Evolutionary conservation across 23 red algal species (phyloP).

Genomic region (Gracilaria vermiculophylla): DNA sequence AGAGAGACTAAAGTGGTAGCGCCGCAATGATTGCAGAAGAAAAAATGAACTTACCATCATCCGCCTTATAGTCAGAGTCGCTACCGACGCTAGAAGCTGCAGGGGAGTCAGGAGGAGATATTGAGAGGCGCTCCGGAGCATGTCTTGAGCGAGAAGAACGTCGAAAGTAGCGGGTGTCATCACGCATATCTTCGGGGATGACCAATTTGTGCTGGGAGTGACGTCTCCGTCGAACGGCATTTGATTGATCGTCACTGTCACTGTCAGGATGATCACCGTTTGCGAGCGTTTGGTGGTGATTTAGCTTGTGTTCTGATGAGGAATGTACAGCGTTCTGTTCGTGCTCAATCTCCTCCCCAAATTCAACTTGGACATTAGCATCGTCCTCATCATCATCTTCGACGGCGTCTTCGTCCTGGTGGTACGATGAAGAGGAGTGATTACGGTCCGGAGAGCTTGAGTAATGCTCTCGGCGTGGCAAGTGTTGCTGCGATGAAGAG

Average conservation of each 20-base stretch:
- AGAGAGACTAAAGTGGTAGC: neutral
- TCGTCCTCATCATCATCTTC: slow-evolving; percentile 55
- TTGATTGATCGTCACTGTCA: slow-evolving; percentile 38
- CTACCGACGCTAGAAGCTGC: slow-evolving; percentile 30
- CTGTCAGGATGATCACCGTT: slow-evolving; percentile 30
- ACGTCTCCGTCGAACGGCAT: slow-evolving; percentile 10
- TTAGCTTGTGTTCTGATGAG: neutral
- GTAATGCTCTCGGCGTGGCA: neutral
- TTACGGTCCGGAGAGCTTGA: slow-evolving; percentile 9
- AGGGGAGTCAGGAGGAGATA: slow-evolving; percentile 45
- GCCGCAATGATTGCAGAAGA: neutral
- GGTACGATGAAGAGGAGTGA: slow-evolving; percentile 21
- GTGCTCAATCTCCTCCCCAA: slow-evolving; percentile 7
- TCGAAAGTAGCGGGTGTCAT: slow-evolving; percentile 59
- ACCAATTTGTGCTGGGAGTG: slow-evolving; percentile 30
- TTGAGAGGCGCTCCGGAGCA: slow-evolving; percentile 50
- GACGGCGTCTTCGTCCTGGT: slow-evolving; percentile 10
- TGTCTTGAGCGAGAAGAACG: slow-evolving; percentile 57
- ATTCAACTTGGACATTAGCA: slow-evolving; percentile 6
- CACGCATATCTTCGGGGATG: slow-evolving; percentile 65
- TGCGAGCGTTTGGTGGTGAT: neutral
- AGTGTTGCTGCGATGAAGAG: neutral
- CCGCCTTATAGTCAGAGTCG: slow-evolving; percentile 49
- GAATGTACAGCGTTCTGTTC: neutral
- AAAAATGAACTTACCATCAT: slow-evolving; percentile 52